Evolutionary conservation across 257 asterid genomes (phyloP).

Genomic region (Ophiorrhiza pumila): DNA sequence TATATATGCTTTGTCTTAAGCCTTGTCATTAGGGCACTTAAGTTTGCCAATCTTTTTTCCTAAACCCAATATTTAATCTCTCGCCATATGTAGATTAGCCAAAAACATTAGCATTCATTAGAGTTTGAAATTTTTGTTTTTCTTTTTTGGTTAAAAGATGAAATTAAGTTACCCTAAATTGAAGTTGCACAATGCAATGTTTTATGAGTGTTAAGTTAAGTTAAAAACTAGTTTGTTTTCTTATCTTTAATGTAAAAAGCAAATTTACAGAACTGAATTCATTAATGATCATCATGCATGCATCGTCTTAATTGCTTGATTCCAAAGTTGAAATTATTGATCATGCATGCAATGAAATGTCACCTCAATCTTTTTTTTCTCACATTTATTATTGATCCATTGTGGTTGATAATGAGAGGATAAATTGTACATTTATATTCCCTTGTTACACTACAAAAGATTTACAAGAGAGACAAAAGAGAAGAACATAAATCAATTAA

Average conservation of each 20-base stretch:
- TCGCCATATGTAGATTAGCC: no score
- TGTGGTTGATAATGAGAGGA: no score
- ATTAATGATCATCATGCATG: no score
- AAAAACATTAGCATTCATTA: no score
- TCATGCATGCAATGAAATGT: constrained; percentile 15
- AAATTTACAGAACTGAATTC: not conserved
- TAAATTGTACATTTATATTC: constrained; percentile 6
- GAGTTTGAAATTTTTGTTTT: no score
- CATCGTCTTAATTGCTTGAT: not conserved
- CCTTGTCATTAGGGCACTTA: not conserved
- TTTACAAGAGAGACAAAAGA: constrained; percentile 16
- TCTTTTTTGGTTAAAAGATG: no score
- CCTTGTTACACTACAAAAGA: constrained; percentile 2
- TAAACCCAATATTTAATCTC: no score
- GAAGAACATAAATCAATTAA: constrained; percentile 7
- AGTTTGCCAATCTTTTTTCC: not conserved
- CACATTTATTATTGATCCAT: no score
- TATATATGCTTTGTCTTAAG: not conserved
- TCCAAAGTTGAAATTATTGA: constrained; percentile 13
- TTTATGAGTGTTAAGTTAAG: no score
- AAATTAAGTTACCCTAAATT: no score
- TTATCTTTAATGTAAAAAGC: not conserved
- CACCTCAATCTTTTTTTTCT: not conserved
- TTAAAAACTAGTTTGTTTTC: no score
- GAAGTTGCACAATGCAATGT: no score